Evolutionary conservation across 108 stramenopile species (phyloP), one percentile per base, ranked within the genome.

Genomic region (Nitzschia sp.): DNA sequence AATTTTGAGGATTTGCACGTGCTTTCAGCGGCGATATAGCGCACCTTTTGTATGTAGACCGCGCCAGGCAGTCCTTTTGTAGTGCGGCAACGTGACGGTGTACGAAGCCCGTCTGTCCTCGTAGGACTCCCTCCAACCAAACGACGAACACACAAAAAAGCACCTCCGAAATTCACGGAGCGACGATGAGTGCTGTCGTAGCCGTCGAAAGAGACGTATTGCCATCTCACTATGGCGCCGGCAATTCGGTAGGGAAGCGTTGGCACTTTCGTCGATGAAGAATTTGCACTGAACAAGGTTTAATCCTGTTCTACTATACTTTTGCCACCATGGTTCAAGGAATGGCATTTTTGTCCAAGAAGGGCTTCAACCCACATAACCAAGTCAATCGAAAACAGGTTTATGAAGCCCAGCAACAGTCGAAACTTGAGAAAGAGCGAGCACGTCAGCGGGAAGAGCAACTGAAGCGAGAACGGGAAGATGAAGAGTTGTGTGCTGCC

Each of bases 301-400:
- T n/a, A n/a, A n/a, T n/a, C 38, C 13, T 42, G 38, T 42, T 42
- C 38, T 42, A 42, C 38, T 13, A 42, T 42, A 9, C 13, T 42
- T 13, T 42, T 13, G 42, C 57, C 21, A 75, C n/a, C 33, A 94
- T 94, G 93, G 93, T 90, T 34, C 84, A 80, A 63, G 90, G 93
- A 42, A 72, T 94, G 56, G 83, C 84, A 28, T 94, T 94, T 72
- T 73, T 94, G 35, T 88, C 89, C 28, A 91, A 94, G 66, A 91
- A 94, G 70, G 77, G 76, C 25, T 94, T 94, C 82, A 91, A 94
- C 66, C 93, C 93, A 18, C 78, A 87, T 35, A 94, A 91, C 61
- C 71, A 79, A 64, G 66, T 74, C 18, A 94, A 91, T 57, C 83
- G 85, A 68, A 83, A 86, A 42, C 71, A 59, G 15, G 90, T 91